These are phyloP conservation scores for Beauveria rudraprayagi DNA, from an alignment of 2,329 filamentous ascomycete genomes.

Conservation along the genomic window DNA sequence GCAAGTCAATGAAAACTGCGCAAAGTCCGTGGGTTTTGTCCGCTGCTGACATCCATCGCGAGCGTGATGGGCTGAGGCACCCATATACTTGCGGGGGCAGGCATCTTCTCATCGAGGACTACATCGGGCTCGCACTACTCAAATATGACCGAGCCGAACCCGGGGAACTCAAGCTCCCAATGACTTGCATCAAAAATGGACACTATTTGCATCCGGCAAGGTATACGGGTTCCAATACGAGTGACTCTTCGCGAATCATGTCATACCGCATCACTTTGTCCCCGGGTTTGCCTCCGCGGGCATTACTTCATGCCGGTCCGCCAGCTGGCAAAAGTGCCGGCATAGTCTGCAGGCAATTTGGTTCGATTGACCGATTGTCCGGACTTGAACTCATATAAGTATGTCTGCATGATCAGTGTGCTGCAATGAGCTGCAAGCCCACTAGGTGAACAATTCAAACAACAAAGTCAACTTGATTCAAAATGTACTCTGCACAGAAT, in stretches of 20 bases:
- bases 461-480: neutral
- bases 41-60: neutral
- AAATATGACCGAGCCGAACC: neutral
- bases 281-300: neutral
- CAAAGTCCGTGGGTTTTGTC: neutral
- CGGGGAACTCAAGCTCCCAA: neutral
- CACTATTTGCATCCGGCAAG: neutral
- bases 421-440: neutral
- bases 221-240: neutral
- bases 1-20: neutral
- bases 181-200: neutral
- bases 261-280: neutral
- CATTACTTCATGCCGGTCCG: neutral
- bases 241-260: neutral
- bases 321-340: neutral
- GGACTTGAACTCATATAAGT: neutral
- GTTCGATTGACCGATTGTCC: neutral
- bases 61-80: neutral
- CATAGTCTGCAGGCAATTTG: neutral
- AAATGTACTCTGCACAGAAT: neutral
- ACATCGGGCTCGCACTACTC: neutral
- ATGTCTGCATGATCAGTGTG: neutral
- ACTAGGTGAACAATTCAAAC: neutral
- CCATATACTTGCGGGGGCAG: neutral
- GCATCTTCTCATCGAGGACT: neutral